These are phyloP conservation scores for Laetiporus sulphureus DNA, from an alignment of 1,284 basidiomycete species.

Conservation along the genomic window DNA sequence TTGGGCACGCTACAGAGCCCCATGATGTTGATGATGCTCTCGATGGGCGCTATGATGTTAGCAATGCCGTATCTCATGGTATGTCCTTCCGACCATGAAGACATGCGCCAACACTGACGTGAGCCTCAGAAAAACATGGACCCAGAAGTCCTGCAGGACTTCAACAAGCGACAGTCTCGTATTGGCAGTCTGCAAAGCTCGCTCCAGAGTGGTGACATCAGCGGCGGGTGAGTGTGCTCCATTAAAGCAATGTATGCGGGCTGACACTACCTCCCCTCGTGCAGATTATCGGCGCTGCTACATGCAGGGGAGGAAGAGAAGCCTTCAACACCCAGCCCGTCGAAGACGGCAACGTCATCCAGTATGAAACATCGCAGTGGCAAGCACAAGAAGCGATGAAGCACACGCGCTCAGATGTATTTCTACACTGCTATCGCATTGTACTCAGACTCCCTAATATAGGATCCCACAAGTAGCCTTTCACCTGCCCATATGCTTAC, in stretches of 20 bases:
- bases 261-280: no score
- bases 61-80: constrained; percentile 82
- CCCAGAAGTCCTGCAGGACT: constrained; percentile 66
- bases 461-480: no score
- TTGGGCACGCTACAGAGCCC: constrained; percentile 78
- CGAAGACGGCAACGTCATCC: constrained; percentile 14
- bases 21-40: constrained; percentile 82
- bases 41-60: constrained; percentile 64
- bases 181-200: constrained; percentile 53
- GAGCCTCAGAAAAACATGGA: constrained; percentile 66
- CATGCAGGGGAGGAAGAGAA: constrained; percentile 15
- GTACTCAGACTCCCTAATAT: no score
- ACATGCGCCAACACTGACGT: constrained; percentile 2
- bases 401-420: background rate
- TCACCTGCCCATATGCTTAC: no score
- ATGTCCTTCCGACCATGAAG: constrained; percentile 13
- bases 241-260: no score
- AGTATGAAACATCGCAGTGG: constrained; percentile 16
- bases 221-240: constrained; percentile 22
- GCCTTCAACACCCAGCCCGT: constrained; percentile 9
- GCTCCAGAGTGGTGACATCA: constrained; percentile 51
- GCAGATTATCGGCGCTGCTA: constrained; percentile 22
- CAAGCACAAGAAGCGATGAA: constrained; percentile 23
- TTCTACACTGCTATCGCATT: background rate
- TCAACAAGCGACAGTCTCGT: constrained; percentile 62